Conservation (phyloP, 2,329 filamentous ascomycete species). For the Tolypocladium nubicola region DNA sequence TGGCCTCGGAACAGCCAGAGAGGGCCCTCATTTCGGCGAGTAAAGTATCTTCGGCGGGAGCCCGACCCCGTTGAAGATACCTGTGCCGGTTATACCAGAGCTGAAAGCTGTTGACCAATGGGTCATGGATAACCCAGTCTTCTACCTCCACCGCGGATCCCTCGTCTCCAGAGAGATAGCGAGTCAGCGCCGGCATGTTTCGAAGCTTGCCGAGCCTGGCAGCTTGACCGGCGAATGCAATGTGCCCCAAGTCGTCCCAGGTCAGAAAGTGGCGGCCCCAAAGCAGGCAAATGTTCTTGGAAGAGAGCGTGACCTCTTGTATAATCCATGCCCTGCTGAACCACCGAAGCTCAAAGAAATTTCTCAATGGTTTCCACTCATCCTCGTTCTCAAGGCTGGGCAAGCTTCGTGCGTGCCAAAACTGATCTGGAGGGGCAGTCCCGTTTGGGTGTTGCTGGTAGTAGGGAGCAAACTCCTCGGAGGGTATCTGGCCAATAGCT, state of each 20-base stretch:
- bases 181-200: neutral
- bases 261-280: slow-evolving; percentile 4
- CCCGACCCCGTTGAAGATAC: neutral
- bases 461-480: neutral
- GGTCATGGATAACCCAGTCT: neutral
- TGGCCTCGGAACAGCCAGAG: neutral
- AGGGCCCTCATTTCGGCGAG: neutral
- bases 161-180: neutral
- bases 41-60: neutral
- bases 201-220: neutral
- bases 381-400: neutral
- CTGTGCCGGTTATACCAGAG: slow-evolving; percentile 1
- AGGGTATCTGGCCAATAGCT: neutral
- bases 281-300: slow-evolving; percentile 4
- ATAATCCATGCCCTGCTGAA: slow-evolving; percentile 9
- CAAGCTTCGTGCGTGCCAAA: neutral
- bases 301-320: slow-evolving; percentile 6
- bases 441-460: neutral
- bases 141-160: neutral
- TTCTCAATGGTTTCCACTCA: slow-evolving; percentile 4
- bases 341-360: slow-evolving; percentile 7
- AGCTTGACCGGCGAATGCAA: neutral
- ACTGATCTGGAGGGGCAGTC: neutral
- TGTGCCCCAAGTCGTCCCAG: slow-evolving; percentile 3
- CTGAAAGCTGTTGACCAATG: neutral